Percentiles rank a stretch among this genome's conserved stretches.
phyloP scores from a whole-genome alignment of 768 basidiomycete species.

The Amanita subjunquillea region DNA sequence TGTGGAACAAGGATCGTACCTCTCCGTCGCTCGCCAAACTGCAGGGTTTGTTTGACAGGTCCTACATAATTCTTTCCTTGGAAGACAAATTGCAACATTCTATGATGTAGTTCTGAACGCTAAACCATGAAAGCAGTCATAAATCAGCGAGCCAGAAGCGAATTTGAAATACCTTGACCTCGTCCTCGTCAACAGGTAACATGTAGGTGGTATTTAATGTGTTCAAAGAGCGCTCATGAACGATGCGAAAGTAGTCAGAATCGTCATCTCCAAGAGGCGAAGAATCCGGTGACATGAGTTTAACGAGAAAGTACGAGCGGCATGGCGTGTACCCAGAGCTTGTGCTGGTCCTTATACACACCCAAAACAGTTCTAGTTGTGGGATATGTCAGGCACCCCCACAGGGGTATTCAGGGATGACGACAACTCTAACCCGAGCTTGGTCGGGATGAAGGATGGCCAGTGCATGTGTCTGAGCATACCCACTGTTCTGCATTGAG shows the following conservation, averaged over 20 bases:
- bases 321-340: slow-evolving; percentile 9
- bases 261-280: slow-evolving; percentile 28
- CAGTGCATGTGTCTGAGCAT: neutral
- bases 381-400: neutral
- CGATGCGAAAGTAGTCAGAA: slow-evolving; percentile 40
- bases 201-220: slow-evolving; percentile 45
- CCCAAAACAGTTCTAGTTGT: slow-evolving; percentile 1
- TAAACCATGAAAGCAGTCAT: slow-evolving; percentile 13
- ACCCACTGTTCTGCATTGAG: too few relatives aligned
- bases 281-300: slow-evolving; percentile 14
- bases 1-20: slow-evolving; percentile 15
- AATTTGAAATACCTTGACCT: slow-evolving; percentile 37
- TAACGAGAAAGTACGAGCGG: slow-evolving; percentile 8
- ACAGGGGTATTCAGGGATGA: neutral
- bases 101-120: slow-evolving; percentile 56
- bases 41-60: slow-evolving; percentile 48
- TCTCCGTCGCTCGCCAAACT: slow-evolving; percentile 36
- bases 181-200: slow-evolving; percentile 59
- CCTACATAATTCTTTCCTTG: slow-evolving; percentile 56
- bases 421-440: neutral
- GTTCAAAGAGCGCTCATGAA: slow-evolving; percentile 46
- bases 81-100: slow-evolving; percentile 58
- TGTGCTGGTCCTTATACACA: neutral
- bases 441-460: neutral
- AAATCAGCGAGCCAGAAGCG: neutral